A percentile compares a stretch with the other conserved stretches of the same genome.
These are phyloP conservation scores for Hevea brasiliensis DNA, from an alignment of 345 rosid genomes.

Conservation along the genomic window DNA sequence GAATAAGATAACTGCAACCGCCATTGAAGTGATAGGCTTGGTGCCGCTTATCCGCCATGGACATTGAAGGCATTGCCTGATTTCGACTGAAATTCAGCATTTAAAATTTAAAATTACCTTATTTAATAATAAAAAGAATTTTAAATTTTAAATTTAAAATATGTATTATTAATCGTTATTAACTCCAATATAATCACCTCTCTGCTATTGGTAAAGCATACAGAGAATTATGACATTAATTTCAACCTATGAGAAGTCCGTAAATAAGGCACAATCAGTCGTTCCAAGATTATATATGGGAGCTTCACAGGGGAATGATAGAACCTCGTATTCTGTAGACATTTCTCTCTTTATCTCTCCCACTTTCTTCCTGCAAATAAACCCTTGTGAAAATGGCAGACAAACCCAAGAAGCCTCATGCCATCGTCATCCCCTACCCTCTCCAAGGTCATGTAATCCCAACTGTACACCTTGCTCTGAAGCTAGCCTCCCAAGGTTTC, in stretches of 20 bases:
- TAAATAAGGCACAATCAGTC: constrained; percentile 15
- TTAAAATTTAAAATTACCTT: no score
- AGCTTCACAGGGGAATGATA: not conserved
- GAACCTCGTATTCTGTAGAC: no score
- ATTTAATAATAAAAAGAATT: no score
- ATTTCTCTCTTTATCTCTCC: not conserved
- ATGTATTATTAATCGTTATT: no score
- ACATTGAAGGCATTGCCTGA: no score
- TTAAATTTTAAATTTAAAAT: no score
- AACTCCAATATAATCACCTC: no score
- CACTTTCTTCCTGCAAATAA: not conserved
- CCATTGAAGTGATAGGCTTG: no score
- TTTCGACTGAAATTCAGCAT: no score
- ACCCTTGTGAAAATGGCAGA: constrained; percentile 28
- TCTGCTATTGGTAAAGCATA: no score
- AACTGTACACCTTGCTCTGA: constrained; percentile 58
- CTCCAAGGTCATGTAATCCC: constrained; percentile 85
- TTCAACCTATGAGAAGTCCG: constrained; percentile 14
- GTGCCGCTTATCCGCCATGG: no score
- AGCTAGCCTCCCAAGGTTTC: constrained; percentile 74
- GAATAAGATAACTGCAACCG: no score
- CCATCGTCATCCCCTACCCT: constrained; percentile 61
- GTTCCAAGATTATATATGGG: not conserved
- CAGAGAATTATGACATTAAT: not conserved
- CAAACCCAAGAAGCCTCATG: constrained; percentile 42